Conservation (phyloP, 2,329 filamentous ascomycete species). For the Coccinonectria pachysandricola region DNA sequence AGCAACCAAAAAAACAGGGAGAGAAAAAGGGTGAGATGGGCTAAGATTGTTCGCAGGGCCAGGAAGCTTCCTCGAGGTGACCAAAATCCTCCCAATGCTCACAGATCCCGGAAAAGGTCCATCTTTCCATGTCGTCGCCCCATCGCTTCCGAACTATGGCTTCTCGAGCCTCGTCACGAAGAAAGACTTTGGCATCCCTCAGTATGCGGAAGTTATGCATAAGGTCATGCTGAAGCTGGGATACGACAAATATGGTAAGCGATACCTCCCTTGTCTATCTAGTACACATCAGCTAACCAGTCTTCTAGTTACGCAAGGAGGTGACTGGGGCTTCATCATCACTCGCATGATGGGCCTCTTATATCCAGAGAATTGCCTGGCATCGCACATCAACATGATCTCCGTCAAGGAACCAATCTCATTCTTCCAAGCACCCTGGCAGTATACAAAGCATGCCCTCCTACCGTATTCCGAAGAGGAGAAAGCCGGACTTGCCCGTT, state of each 20-base stretch:
- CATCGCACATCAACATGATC: conserved; percentile 44
- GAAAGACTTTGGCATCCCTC: conserved; percentile 21
- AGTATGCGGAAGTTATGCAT: conserved; percentile 46
- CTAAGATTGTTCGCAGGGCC: conserved; percentile 40
- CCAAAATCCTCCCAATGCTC: conserved; percentile 47
- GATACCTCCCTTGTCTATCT: no score
- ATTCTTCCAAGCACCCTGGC: conserved; percentile 40
- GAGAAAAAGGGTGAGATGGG: conserved; percentile 13
- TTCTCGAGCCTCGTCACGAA: conserved; percentile 22
- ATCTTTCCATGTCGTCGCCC: conserved; percentile 47
- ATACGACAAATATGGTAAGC: conserved; percentile 30
- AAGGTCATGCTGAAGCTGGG: conserved; percentile 60
- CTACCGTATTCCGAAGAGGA: conserved; percentile 34
- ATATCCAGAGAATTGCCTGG: conserved; percentile 46
- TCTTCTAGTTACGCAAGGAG: conserved; percentile 42
- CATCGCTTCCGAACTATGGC: conserved; percentile 45
- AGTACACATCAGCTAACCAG: background rate
- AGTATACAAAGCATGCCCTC: conserved; percentile 44
- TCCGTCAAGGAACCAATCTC: conserved; percentile 37
- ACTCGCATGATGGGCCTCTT: conserved; percentile 49
- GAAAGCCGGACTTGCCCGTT: conserved; percentile 37
- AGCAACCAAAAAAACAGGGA: conserved; percentile 5
- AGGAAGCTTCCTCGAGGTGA: conserved; percentile 57
- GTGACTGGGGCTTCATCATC: conserved; percentile 62
- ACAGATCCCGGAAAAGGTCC: conserved; percentile 23